Evolutionary conservation across 2,329 filamentous ascomycete species (phyloP), one percentile per base, ranked within the genome.

Genomic region (Coniochaeta sp.): DNA sequence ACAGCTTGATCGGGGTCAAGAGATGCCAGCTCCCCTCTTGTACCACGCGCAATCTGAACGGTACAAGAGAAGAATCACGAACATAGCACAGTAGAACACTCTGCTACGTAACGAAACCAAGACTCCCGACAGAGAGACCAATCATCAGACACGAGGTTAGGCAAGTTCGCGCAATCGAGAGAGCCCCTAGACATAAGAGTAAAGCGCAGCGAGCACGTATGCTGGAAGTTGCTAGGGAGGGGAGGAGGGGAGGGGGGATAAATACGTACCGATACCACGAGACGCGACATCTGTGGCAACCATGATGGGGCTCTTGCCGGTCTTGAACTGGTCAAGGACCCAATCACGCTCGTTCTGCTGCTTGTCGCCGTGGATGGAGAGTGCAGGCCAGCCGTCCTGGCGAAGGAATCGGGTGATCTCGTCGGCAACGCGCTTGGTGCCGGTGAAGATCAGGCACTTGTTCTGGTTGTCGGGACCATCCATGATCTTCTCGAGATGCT

Each of bases 211-310:
- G 80, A 72, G 66, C 69, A 70, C 70, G 67, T 73, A 71, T 77
- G 75, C 81, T 79, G 77, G 76, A 77, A 74, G 73, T 77, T 77
- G 78, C 74, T 26, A 9, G 13, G n/a, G n/a, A n/a, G n/a, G n/a
- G 59, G 65, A 65, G 65, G 63, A 66, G n/a, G n/a, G n/a, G n/a
- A n/a, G 66, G 72, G 71, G 72, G 71, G 74, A 75, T 75, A 79
- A 77, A 83, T 87, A 92, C 91, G 95, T 95, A 96, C 94, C 94
- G 77, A 99, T 96, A 90, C 94, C 94, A 91, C 94, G 94, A 69
- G 94, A 97, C 76, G 94, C 94, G 76, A 99, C 94, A 69, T 97
- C 94, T 61, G 94, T 99, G 76, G 94, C 94, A 77, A 99, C 94
- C 91, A 99, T 96, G 84, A 99, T 95, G 70, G 94, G 94, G 77